These are phyloP conservation scores for Breviolum minutum DNA, from an alignment of 73 alveolate genomes.

Conservation along the genomic window DNA sequence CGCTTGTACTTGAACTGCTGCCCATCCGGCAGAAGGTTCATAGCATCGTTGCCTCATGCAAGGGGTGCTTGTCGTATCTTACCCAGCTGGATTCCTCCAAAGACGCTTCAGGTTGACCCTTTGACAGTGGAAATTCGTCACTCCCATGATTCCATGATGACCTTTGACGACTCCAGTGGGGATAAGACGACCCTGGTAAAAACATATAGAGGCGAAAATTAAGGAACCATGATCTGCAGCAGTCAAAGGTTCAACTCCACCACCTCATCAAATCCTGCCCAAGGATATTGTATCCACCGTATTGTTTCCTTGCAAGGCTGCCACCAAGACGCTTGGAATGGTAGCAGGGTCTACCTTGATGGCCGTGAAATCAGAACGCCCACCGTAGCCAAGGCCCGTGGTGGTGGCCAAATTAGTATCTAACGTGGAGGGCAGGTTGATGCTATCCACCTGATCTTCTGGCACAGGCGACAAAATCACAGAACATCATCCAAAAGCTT, in stretches of 20 bases:
- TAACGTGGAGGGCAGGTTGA: slow-evolving; percentile 59
- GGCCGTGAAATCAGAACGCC: slow-evolving; percentile 76
- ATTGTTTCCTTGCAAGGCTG: no score
- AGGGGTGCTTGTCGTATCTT: not conserved
- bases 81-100: no score
- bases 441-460: slow-evolving; percentile 28
- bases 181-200: not conserved
- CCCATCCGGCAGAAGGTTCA: slow-evolving; percentile 79
- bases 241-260: not conserved
- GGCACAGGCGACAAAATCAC: not conserved
- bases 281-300: no score
- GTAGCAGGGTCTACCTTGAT: slow-evolving; percentile 73
- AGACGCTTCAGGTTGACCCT: no score
- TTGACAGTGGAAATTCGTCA: not conserved
- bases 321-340: not conserved
- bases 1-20: slow-evolving; percentile 92
- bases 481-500: not conserved
- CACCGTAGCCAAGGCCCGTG: slow-evolving; percentile 91
- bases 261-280: no score
- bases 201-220: no score
- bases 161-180: not conserved
- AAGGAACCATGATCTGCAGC: no score
- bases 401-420: slow-evolving; percentile 94
- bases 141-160: not conserved
- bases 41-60: slow-evolving; percentile 54